Evolutionary conservation across 495 filamentous ascomycete species (phyloP).

Genomic region (Letharia columbiana): DNA sequence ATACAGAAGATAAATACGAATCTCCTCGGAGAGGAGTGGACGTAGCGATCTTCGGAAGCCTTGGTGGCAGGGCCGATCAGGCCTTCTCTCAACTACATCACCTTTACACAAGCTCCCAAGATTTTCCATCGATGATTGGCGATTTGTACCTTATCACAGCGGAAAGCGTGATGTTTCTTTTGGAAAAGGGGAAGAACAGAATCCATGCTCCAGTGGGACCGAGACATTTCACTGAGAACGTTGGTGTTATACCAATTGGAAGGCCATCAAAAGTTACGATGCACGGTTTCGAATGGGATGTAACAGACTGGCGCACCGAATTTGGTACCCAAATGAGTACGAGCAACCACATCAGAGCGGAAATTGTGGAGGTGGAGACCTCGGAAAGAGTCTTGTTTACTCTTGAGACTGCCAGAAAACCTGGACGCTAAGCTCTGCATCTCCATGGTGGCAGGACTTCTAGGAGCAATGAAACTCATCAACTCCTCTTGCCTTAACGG

Average conservation of each 20-base stretch:
- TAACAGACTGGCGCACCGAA: slow-evolving; percentile 65
- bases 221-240: slow-evolving; percentile 49
- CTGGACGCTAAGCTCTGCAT: neutral
- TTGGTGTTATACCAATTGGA: slow-evolving; percentile 78
- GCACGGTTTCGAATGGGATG: slow-evolving; percentile 81
- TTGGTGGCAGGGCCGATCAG: slow-evolving; percentile 87
- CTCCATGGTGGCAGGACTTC: neutral
- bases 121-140: slow-evolving; percentile 22
- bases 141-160: slow-evolving; percentile 65
- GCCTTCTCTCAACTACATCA: slow-evolving; percentile 81
- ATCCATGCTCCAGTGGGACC: slow-evolving; percentile 49
- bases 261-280: slow-evolving; percentile 67
- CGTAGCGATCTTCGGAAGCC: slow-evolving; percentile 68
- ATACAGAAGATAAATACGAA: neutral
- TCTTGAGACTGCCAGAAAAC: slow-evolving; percentile 48
- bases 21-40: slow-evolving; percentile 27
- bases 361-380: slow-evolving; percentile 53
- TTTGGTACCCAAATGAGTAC: slow-evolving; percentile 85
- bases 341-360: slow-evolving; percentile 71
- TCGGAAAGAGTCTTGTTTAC: slow-evolving; percentile 74
- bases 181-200: slow-evolving; percentile 56
- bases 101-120: slow-evolving; percentile 47
- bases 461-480: neutral
- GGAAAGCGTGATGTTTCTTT: slow-evolving; percentile 70
- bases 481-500: neutral